Percentiles rank a stretch among this genome's conserved stretches.
Evolutionary conservation across 495 filamentous ascomycete species (phyloP).

Genomic region (Penicillium desertorum): DNA sequence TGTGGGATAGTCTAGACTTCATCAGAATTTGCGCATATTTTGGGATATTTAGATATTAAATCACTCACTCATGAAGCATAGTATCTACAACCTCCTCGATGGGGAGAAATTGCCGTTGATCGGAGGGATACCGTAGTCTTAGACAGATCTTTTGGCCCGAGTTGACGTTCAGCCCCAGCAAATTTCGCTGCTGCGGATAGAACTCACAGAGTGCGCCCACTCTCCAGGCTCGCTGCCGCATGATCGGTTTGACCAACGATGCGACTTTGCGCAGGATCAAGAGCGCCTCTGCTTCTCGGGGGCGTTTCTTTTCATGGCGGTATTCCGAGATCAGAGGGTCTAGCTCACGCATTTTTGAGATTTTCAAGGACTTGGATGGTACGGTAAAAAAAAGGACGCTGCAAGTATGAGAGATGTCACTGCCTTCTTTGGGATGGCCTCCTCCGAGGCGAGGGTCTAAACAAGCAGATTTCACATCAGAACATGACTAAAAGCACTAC

Average conservation of each 20-base stretch:
- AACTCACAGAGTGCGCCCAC: constrained; percentile 84
- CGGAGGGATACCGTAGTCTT: constrained; percentile 73
- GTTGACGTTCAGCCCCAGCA: constrained; percentile 82
- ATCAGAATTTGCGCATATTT: constrained; percentile 11
- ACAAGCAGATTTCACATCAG: constrained; percentile 7
- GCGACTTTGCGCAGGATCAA: constrained; percentile 78
- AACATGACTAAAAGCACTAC: neutral
- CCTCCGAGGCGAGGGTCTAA: neutral
- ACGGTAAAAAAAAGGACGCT: neutral
- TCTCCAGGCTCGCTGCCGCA: constrained; percentile 80
- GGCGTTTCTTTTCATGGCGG: constrained; percentile 72
- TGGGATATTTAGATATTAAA: neutral
- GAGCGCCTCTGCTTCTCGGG: constrained; percentile 76
- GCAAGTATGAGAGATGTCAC: neutral
- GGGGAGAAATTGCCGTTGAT: constrained; percentile 76
- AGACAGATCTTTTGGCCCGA: constrained; percentile 76
- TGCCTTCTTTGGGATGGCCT: constrained; percentile 11
- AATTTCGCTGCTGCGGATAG: constrained; percentile 69
- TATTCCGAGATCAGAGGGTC: constrained; percentile 74
- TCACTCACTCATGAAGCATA: constrained; percentile 82
- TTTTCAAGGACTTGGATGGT: neutral
- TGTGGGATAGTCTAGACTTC: constrained; percentile 68
- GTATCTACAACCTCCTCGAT: constrained; percentile 81
- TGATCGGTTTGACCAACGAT: constrained; percentile 91
- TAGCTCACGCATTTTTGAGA: constrained; percentile 56